Conservation (phyloP, 768 basidiomycete genomes). For the Trametes cubensis region DNA sequence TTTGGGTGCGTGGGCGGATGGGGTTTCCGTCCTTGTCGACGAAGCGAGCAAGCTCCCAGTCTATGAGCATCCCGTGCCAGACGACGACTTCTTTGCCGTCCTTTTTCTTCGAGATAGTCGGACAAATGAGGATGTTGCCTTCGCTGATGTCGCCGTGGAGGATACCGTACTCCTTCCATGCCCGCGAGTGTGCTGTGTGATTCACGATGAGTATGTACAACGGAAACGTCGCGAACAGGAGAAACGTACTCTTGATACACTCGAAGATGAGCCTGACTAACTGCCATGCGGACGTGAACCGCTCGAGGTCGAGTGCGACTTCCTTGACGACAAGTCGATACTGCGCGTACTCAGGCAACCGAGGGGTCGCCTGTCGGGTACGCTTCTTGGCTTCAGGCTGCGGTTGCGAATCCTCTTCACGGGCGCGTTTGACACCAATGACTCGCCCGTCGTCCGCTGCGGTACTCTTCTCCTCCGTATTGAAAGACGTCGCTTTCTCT, state of each 20-base stretch:
- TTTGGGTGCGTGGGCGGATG: not conserved
- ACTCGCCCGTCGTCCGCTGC: not conserved
- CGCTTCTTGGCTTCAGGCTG: not conserved
- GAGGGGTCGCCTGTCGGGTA: not conserved
- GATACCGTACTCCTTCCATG: not conserved
- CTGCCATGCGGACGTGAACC: not conserved
- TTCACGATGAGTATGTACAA: not conserved
- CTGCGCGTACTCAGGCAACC: not conserved
- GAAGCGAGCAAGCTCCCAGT: not conserved
- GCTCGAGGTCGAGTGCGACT: not conserved
- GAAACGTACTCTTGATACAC: not conserved
- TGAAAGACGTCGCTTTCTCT: too few species aligned
- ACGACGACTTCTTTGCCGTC: not conserved
- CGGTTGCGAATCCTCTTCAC: not conserved
- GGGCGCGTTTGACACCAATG: not conserved
- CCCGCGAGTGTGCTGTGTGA: slow-evolving; percentile 2
- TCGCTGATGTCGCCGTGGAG: slow-evolving; percentile 10
- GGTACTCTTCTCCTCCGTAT: not conserved
- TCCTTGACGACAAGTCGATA: slow-evolving; percentile 13
- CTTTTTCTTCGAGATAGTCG: not conserved
- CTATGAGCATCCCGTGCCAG: slow-evolving; percentile 2
- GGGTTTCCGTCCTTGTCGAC: not conserved
- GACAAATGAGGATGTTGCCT: slow-evolving; percentile 9
- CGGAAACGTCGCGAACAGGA: not conserved
- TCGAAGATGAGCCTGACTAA: not conserved